Evolutionary conservation across 768 basidiomycete species (phyloP).

Genomic region (Russula sp.): DNA sequence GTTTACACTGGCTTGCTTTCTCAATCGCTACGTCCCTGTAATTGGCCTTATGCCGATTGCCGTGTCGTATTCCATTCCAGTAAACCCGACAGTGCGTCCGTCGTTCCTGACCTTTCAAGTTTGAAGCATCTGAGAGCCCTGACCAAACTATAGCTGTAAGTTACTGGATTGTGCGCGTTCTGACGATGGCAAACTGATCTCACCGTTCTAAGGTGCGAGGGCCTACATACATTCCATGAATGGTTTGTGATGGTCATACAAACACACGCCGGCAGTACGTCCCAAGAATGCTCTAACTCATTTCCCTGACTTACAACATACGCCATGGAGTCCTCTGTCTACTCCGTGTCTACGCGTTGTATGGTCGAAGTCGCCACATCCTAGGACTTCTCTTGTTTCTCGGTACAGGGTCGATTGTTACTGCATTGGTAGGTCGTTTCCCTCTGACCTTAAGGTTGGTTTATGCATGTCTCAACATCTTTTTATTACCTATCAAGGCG

Average conservation of each 20-base stretch:
- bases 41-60: slow-evolving; percentile 37
- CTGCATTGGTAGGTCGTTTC: background rate
- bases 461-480: background rate
- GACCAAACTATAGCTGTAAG: slow-evolving; percentile 12
- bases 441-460: background rate
- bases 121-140: background rate
- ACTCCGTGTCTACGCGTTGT: slow-evolving; percentile 18
- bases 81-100: slow-evolving; percentile 1
- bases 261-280: slow-evolving; percentile 11
- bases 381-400: background rate
- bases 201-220: slow-evolving; percentile 1
- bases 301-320: background rate
- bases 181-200: background rate
- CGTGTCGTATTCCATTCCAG: slow-evolving; percentile 28
- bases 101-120: background rate
- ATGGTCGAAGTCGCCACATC: slow-evolving; percentile 9
- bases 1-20: slow-evolving; percentile 46
- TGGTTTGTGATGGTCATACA: slow-evolving; percentile 10
- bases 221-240: slow-evolving; percentile 5
- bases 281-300: no score
- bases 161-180: background rate
- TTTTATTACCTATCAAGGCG: background rate
- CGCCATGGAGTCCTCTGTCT: slow-evolving; percentile 1
- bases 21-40: slow-evolving; percentile 50
- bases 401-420: background rate